phyloP scores from a whole-genome alignment of 73 alveolate genomes.

The Uronychia setigera region DNA sequence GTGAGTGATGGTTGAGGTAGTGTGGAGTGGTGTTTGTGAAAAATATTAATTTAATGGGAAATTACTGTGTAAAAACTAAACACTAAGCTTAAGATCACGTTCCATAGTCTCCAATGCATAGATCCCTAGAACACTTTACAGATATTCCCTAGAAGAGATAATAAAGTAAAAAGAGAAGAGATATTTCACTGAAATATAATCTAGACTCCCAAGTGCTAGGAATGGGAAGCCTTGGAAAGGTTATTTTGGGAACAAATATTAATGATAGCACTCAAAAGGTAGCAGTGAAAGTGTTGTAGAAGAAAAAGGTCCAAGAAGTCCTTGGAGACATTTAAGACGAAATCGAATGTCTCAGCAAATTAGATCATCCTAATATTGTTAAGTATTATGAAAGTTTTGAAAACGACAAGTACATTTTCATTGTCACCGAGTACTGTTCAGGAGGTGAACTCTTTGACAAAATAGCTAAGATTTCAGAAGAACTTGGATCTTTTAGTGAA shows the following conservation, averaged over 20 bases:
- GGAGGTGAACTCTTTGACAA: conserved; percentile 59
- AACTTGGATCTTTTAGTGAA: conserved; percentile 12
- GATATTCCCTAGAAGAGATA: no score
- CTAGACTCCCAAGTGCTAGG: no score
- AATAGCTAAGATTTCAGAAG: background rate
- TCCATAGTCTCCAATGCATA: no score
- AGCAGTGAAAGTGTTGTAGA: conserved; percentile 40
- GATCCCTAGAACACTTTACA: no score
- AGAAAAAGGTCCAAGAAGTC: conserved; percentile 23
- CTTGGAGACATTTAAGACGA: conserved; percentile 24
- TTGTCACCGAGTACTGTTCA: conserved; percentile 55
- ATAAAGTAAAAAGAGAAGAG: no score
- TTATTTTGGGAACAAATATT: conserved; percentile 21
- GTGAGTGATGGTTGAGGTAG: no score
- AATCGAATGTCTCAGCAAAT: conserved; percentile 6
- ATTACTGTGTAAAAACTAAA: no score
- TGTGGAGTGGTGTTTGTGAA: no score
- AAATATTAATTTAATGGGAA: no score
- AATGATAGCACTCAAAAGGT: conserved; percentile 36
- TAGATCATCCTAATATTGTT: conserved; percentile 62
- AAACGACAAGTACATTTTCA: conserved; percentile 21
- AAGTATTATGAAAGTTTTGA: conserved; percentile 42
- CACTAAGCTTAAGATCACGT: no score
- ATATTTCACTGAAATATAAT: no score
- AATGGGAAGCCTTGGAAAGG: conserved; percentile 40